These are phyloP conservation scores for Trifolium fragiferum DNA, from an alignment of 306 rosid species.

Conservation along the genomic window DNA sequence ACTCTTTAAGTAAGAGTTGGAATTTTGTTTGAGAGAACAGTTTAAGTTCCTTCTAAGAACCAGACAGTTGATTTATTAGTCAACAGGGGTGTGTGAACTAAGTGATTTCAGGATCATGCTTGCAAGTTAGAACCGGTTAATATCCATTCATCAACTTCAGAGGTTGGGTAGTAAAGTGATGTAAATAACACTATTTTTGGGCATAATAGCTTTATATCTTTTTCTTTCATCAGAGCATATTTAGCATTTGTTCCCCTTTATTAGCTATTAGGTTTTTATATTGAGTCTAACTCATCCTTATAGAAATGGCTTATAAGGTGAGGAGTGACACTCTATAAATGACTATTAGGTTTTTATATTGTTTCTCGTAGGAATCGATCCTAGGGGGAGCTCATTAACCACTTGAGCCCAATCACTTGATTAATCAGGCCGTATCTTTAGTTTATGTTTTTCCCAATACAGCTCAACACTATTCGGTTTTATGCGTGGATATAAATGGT, in stretches of 20 bases:
- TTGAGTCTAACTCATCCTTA: too few species aligned
- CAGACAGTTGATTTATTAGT: not conserved
- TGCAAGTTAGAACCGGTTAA: not conserved
- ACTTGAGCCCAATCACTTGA: too few species aligned
- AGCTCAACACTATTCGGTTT: too few species aligned
- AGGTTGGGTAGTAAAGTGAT: not conserved
- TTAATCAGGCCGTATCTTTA: too few species aligned
- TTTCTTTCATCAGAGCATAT: not conserved
- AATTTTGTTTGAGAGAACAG: not conserved
- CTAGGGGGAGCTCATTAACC: too few species aligned
- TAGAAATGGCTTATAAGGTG: too few species aligned
- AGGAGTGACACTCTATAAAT: too few species aligned
- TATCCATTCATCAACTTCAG: not conserved
- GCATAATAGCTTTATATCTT: not conserved
- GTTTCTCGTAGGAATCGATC: too few species aligned
- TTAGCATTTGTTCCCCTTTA: not conserved
- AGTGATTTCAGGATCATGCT: not conserved
- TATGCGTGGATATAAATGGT: too few species aligned
- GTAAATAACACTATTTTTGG: not conserved
- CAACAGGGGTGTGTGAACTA: not conserved
- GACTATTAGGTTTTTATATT: too few species aligned
- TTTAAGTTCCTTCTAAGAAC: not conserved
- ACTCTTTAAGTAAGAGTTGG: not conserved
- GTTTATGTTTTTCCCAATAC: too few species aligned
- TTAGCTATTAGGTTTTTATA: not conserved